Evolutionary conservation across 441 rosid species (phyloP).

Genomic region (Euphorbia corollata): DNA sequence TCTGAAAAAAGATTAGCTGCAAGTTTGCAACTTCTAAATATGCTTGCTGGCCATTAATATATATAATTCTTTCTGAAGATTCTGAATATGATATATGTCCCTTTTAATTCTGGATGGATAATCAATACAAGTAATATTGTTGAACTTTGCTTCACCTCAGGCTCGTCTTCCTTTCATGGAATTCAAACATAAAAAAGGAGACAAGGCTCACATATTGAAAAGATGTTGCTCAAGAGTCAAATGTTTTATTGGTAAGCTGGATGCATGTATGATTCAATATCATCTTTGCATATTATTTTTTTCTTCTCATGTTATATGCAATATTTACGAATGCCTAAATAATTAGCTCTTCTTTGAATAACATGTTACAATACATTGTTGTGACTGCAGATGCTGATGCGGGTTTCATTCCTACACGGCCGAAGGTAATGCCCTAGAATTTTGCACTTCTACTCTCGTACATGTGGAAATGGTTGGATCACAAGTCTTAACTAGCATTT

Average conservation of each 20-base stretch:
- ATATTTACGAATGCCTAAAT: background rate
- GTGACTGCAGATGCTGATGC: constrained; percentile 65
- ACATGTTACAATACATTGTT: constrained; percentile 10
- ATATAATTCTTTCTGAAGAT: background rate
- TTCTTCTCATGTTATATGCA: background rate
- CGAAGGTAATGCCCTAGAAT: constrained; percentile 38
- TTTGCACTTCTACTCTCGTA: background rate
- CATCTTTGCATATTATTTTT: background rate
- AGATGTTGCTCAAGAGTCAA: constrained; percentile 58
- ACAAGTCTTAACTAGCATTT: background rate
- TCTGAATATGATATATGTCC: background rate
- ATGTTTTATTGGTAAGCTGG: constrained; percentile 55
- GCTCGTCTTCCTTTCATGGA: constrained; percentile 63
- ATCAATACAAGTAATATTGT: background rate
- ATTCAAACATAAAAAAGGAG: constrained; percentile 42
- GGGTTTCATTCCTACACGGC: constrained; percentile 70
- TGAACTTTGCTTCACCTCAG: constrained; percentile 27
- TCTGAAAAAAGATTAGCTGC: background rate
- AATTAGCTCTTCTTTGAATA: background rate
- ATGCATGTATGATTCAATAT: constrained; percentile 7
- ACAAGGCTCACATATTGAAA: constrained; percentile 42
- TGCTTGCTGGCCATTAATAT: background rate
- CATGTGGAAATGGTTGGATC: background rate
- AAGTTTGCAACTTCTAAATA: background rate
- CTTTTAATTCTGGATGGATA: background rate